Conservation (phyloP, 73 alveolate genomes). For the Diophrys appendiculata region DNA sequence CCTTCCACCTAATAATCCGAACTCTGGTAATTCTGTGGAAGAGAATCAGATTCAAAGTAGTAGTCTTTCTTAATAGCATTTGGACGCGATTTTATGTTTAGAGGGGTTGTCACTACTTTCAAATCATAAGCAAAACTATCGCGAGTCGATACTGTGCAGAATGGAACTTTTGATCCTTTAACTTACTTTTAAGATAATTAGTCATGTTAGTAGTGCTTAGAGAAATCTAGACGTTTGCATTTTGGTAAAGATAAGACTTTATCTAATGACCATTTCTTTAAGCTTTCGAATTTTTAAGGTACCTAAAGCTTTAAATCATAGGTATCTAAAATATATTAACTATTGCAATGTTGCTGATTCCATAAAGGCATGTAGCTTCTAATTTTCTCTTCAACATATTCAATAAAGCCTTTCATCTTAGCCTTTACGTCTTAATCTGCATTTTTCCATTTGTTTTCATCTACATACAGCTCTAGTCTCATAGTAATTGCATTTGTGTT, state of each 20-base stretch:
- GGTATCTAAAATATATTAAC: slow-evolving; percentile 1
- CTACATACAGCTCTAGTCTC: slow-evolving; percentile 73
- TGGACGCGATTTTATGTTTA: slow-evolving; percentile 22
- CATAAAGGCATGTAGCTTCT: slow-evolving; percentile 30
- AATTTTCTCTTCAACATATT: slow-evolving; percentile 52
- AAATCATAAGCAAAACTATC: slow-evolving; percentile 82
- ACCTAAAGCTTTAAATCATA: not conserved
- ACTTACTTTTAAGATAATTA: too few relatives aligned
- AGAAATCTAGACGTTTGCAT: too few relatives aligned
- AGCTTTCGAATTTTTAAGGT: not conserved
- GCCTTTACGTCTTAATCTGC: slow-evolving; percentile 25
- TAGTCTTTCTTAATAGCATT: slow-evolving; percentile 50
- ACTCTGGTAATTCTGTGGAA: not conserved
- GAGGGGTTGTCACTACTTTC: slow-evolving; percentile 20
- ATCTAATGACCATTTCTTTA: slow-evolving; percentile 10
- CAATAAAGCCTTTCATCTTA: slow-evolving; percentile 51
- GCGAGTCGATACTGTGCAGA: slow-evolving; percentile 67
- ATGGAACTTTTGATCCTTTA: too few relatives aligned
- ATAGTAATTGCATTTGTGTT: slow-evolving; percentile 43
- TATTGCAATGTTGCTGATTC: slow-evolving; percentile 48
- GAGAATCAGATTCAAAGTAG: slow-evolving; percentile 66
- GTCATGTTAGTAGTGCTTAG: slow-evolving; percentile 12
- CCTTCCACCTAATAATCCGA: not conserved
- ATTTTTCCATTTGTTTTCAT: slow-evolving; percentile 62
- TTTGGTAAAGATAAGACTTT: slow-evolving; percentile 1